phyloP scores from a whole-genome alignment of 1,284 basidiomycete genomes.

The Austroboletus sp. region DNA sequence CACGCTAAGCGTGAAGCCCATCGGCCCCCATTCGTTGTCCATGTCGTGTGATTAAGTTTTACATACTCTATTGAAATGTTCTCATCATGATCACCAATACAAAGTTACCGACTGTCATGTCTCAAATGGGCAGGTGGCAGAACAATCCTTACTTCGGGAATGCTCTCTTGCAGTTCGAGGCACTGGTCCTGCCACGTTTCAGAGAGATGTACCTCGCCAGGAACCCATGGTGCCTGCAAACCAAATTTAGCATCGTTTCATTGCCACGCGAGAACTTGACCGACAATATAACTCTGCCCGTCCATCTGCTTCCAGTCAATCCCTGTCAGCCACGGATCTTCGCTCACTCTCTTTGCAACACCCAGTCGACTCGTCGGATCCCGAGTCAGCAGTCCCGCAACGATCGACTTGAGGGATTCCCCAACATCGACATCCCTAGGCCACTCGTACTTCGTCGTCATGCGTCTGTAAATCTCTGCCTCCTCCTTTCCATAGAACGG shows the following conservation, averaged over 20 bases:
- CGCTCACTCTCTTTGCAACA: constrained; percentile 28
- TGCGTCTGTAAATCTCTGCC: constrained; percentile 20
- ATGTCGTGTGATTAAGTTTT: no score
- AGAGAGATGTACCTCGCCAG: constrained; percentile 15
- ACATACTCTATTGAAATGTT: no score
- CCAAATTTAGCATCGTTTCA: constrained; percentile 2
- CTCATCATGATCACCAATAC: no score
- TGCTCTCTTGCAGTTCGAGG: constrained; percentile 17
- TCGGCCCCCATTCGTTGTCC: no score
- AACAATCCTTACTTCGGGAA: constrained; percentile 23
- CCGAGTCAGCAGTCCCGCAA: constrained; percentile 36
- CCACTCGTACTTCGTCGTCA: constrained; percentile 33
- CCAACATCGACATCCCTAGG: constrained; percentile 32
- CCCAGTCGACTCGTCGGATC: constrained; percentile 39
- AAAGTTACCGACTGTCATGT: no score
- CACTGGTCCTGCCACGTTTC: constrained; percentile 24
- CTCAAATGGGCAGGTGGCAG: constrained; percentile 23
- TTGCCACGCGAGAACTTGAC: constrained; percentile 16
- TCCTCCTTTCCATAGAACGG: constrained; percentile 33
- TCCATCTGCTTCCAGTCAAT: constrained; percentile 44
- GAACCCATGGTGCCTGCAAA: constrained; percentile 30
- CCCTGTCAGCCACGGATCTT: constrained; percentile 37
- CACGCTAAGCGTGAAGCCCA: constrained; percentile 16
- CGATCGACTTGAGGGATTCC: constrained; percentile 36
- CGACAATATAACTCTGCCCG: constrained; percentile 37